Base-by-base conservation (phyloP, 768 basidiomycete species). In the Amanita brunnescens region DNA sequence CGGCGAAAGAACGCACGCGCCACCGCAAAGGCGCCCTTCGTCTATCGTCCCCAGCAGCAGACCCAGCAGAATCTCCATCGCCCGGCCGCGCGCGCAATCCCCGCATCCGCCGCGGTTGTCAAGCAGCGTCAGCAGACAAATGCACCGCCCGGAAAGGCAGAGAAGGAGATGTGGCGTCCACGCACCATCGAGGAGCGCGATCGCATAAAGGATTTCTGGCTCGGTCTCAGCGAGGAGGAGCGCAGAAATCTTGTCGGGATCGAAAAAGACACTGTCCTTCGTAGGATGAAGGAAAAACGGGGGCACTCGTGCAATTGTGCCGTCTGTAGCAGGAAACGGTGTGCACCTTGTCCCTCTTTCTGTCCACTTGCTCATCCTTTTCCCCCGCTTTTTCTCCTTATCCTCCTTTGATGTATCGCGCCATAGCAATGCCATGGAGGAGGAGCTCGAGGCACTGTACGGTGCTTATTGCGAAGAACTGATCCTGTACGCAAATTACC, bases 381-480 rank as follows among this genome's bases (percentile, higher is more conserved):
- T 57, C 44, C 45, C 33, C 39, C 40, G 13, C 44, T 52, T 51
- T 49, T 56, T 57, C 60, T 61, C 57, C 58, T 59, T 58, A 56
- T 56, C 57, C 55, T 59, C 52, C 45, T 30, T 58, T 56, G 42
- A 48, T 53, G 55, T 54, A 37, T 59, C 53, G 26, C 50, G 38
- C 45, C 30, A 57, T 60, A 94, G 91, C 61, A 86, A 87, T 75
- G 94, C 94, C 57, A 97, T 99, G 75, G 96, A 99, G 77, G 91
- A 94, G 75, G 96, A 99, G 78, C 87, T 99, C 70, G 92, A 98
- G 78, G 91, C 93, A 75, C 85, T 98, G 73, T 99, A 99, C 81
- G 95, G 96, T 80, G 93, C 94, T 76, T 99, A 98, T 81, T 98
- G 97, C 83, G 91, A 96, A 70, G 95, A 98, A 79, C 86, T 99